Evolutionary conservation across 2,329 filamentous ascomycete genomes (phyloP).

Genomic region (Neofusicoccum parvum): DNA sequence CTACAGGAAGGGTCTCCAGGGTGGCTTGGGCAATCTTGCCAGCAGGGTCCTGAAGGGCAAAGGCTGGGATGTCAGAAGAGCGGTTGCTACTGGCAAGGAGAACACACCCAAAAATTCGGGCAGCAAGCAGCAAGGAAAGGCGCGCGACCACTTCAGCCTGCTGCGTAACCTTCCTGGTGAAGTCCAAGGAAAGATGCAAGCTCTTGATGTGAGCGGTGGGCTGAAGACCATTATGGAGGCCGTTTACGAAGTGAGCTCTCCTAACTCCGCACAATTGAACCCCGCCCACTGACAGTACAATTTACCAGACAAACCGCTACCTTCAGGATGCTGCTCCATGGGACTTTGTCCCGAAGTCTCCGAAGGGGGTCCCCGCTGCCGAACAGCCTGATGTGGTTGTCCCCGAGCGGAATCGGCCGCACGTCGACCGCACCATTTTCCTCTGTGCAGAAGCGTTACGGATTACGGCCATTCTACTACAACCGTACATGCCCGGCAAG

Average conservation of each 20-base stretch:
- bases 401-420: slow-evolving; percentile 20
- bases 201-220: slow-evolving; percentile 65
- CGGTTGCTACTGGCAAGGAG: slow-evolving; percentile 49
- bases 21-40: slow-evolving; percentile 78
- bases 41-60: slow-evolving; percentile 69
- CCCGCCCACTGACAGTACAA: neutral
- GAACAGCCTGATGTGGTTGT: neutral
- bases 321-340: slow-evolving; percentile 70
- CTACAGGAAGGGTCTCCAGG: slow-evolving; percentile 79
- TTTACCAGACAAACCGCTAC: slow-evolving; percentile 65
- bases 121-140: slow-evolving; percentile 32
- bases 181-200: slow-evolving; percentile 62
- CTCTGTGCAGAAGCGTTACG: slow-evolving; percentile 75
- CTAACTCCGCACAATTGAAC: neutral
- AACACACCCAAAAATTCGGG: slow-evolving; percentile 23
- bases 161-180: slow-evolving; percentile 39
- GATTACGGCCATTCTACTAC: slow-evolving; percentile 78
- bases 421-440: slow-evolving; percentile 66
- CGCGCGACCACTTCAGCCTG: slow-evolving; percentile 25
- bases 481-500: slow-evolving; percentile 88
- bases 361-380: neutral
- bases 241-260: slow-evolving; percentile 46
- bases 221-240: slow-evolving; percentile 65
- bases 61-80: slow-evolving; percentile 67
- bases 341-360: slow-evolving; percentile 49